Percentiles rank a stretch among this genome's conserved stretches.
These are phyloP conservation scores for Exophiala dermatitidis DNA, from an alignment of 2,329 filamentous ascomycete species.

Conservation along the genomic window DNA sequence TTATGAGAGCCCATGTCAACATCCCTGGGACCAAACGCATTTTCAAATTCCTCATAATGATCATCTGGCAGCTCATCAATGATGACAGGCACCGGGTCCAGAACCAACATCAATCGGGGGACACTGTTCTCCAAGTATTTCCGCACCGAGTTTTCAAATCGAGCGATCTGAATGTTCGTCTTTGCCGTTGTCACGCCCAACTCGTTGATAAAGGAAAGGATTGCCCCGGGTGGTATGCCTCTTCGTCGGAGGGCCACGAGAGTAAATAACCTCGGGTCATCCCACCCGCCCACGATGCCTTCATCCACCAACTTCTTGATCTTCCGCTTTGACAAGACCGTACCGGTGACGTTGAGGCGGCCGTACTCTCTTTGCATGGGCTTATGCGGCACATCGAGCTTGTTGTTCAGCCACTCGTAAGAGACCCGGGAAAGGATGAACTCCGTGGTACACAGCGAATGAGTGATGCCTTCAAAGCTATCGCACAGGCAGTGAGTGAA, in stretches of 20 bases:
- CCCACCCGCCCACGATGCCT: constrained; percentile 76
- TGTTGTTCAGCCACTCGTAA: constrained; percentile 85
- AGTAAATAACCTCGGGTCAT: constrained; percentile 85
- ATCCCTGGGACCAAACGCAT: constrained; percentile 79
- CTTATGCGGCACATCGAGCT: constrained; percentile 66
- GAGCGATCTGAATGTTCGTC: constrained; percentile 68
- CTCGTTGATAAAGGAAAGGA: constrained; percentile 84
- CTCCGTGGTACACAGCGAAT: constrained; percentile 88
- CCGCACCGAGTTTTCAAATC: constrained; percentile 80
- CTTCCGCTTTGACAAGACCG: constrained; percentile 78
- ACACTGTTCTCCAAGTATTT: constrained; percentile 82
- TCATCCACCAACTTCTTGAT: constrained; percentile 72
- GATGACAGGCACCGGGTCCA: constrained; percentile 75
- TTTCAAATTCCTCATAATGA: constrained; percentile 55
- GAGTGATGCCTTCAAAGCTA: constrained; percentile 84
- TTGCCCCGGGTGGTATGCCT: constrained; percentile 79
- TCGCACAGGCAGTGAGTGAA: constrained; percentile 88
- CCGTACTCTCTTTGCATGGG: constrained; percentile 88
- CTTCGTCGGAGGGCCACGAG: constrained; percentile 74
- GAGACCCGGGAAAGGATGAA: constrained; percentile 77
- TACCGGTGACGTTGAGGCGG: constrained; percentile 71
- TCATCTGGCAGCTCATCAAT: constrained; percentile 71
- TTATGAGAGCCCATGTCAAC: constrained; percentile 48
- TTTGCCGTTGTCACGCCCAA: constrained; percentile 80
- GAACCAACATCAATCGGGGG: constrained; percentile 78